Evolutionary conservation across 2,329 filamentous ascomycete genomes (phyloP).

Genomic region (Hypoxylon sp.): DNA sequence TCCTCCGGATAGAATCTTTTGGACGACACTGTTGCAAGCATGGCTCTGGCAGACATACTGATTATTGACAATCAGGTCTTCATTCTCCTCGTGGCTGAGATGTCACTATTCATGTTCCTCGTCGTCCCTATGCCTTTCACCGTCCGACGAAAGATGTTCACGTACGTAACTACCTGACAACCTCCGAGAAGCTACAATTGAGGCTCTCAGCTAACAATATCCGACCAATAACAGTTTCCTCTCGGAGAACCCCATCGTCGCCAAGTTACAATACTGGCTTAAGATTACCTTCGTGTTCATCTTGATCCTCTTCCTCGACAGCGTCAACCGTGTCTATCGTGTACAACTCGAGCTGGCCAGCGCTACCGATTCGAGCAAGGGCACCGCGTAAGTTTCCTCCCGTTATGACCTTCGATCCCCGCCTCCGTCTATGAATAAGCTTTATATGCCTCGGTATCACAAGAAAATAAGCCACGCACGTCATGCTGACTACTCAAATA

Average conservation of each 20-base stretch:
- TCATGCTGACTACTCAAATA: constrained; percentile 13
- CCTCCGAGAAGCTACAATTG: background rate
- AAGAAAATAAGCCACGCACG: background rate
- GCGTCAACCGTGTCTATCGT: constrained; percentile 93
- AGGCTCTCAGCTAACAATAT: constrained; percentile 7
- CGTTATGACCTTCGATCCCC: background rate
- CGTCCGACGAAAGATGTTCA: constrained; percentile 84
- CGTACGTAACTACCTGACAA: constrained; percentile 53
- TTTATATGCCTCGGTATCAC: background rate
- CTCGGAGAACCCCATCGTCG: constrained; percentile 83
- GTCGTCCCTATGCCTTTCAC: constrained; percentile 90
- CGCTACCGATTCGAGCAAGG: constrained; percentile 68
- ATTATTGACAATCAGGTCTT: constrained; percentile 70
- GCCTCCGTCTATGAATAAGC: constrained; percentile 5
- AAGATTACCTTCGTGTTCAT: constrained; percentile 99
- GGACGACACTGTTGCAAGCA: no score
- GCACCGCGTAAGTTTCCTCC: constrained; percentile 55
- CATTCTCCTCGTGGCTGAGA: constrained; percentile 82
- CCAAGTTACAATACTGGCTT: constrained; percentile 95
- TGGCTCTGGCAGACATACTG: constrained; percentile 37
- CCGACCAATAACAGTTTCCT: constrained; percentile 74
- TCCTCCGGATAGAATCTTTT: no score
- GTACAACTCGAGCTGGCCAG: constrained; percentile 88
- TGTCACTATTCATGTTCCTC: constrained; percentile 80
- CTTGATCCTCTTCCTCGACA: constrained; percentile 96